phyloP scores from a whole-genome alignment of 2,329 filamentous ascomycete genomes.

The Xylariaceae sp. region DNA sequence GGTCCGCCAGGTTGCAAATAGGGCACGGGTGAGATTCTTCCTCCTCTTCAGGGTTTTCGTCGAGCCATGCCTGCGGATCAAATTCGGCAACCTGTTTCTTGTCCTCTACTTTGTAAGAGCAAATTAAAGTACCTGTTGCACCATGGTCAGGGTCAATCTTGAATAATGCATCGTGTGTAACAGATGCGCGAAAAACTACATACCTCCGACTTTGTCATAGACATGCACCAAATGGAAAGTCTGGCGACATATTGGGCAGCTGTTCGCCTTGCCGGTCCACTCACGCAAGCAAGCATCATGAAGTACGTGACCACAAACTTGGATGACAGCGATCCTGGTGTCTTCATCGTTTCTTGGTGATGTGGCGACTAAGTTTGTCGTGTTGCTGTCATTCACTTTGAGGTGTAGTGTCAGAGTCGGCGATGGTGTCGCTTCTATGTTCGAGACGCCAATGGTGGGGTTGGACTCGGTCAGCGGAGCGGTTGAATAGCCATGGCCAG shows the following conservation, averaged over 20 bases:
- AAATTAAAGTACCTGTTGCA: conserved; percentile 52
- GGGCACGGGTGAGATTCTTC: conserved; percentile 73
- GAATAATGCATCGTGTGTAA: conserved; percentile 1
- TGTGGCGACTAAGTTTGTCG: conserved; percentile 20
- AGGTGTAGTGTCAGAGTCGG: conserved; percentile 26
- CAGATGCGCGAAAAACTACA: conserved; percentile 33
- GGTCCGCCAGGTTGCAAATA: conserved; percentile 76
- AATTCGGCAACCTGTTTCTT: conserved; percentile 89
- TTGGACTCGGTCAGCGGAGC: conserved; percentile 13
- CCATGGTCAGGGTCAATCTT: conserved; percentile 11
- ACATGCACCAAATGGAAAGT: conserved; percentile 89
- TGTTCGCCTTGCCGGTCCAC: conserved; percentile 96
- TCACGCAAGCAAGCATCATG: conserved; percentile 90
- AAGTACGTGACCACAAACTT: conserved; percentile 84
- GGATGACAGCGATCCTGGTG: conserved; percentile 56
- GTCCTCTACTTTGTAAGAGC: conserved; percentile 67
- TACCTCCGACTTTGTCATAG: conserved; percentile 76
- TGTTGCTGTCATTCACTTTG: conserved; percentile 22
- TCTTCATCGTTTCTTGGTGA: conserved; percentile 20
- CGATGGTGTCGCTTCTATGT: conserved; percentile 20
- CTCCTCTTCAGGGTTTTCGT: conserved; percentile 71
- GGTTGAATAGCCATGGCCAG: conserved; percentile 8
- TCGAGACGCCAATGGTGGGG: conserved; percentile 11
- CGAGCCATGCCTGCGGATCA: conserved; percentile 70
- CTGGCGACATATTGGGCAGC: conserved; percentile 93